Evolutionary conservation across 495 filamentous ascomycete species (phyloP), one percentile per base, ranked within the genome.

Genomic region (Daldinia grandis): DNA sequence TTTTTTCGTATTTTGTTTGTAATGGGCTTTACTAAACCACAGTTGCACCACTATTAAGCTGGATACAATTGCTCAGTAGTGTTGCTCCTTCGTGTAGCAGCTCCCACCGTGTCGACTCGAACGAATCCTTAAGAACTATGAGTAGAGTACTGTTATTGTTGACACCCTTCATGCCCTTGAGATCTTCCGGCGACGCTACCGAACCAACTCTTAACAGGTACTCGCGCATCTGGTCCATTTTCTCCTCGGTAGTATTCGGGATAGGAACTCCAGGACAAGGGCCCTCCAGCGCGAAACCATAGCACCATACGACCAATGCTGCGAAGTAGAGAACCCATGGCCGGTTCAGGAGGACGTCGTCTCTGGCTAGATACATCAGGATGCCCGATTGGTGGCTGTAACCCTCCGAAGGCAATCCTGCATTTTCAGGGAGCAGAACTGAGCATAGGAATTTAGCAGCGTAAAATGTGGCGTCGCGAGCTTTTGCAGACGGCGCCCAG

Each of bases 281-380:
- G 0, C 95, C 95, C 74, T 98, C 95, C 59, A 98, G 80, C 9
- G 95, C 95, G 76, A 88, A 98, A 24, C 93, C 95, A 74, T 98
- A 99, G 60, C 88, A 94, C 95, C 95, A 99, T 17, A 98, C 92
- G 28, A 97, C 94, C 44, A 98, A 83, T 2, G 90, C 88, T 1
- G 95, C 93, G 64, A 96, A 96, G 76, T 97, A 99, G 55, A 99
- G 84, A n/a, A 98, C 93, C 95, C 95, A 99, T 2, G 95, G 93
- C 28, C 95, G 87, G 72, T 98, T 97, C 55, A 98, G 85, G 8
- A 98, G 85, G 59, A 91, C 92, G 74, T 99, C 95, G 74, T 98
- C 92, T 17, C 92, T 88, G 0, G 95, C 94, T 12, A 88, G 90
- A 77, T 98, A 98, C 64, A 76, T 69, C 71, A 80, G 78, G 47